phyloP scores from a whole-genome alignment of 208 protist species.

The Trypanosomatidae sp. region DNA sequence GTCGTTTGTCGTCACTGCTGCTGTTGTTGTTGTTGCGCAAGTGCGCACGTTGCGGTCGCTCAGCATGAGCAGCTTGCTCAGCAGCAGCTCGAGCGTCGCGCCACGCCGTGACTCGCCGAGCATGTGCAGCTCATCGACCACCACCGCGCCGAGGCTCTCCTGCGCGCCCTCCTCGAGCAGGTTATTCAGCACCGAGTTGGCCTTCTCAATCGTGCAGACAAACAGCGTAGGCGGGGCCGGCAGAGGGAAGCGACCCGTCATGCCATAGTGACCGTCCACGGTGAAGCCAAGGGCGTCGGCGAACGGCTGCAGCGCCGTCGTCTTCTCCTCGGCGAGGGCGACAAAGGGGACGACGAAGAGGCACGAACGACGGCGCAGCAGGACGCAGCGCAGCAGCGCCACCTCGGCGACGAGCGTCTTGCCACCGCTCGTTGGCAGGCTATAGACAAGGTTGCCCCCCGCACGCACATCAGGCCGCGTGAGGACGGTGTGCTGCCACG shows the following conservation, averaged over 20 bases:
- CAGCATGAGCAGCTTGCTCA: conserved; percentile 71
- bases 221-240: conserved; percentile 25
- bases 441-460: conserved; percentile 80
- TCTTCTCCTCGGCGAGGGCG: conserved; percentile 86
- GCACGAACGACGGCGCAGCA: conserved; percentile 47
- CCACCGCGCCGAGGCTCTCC: conserved; percentile 60
- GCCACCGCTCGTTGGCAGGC: conserved; percentile 84
- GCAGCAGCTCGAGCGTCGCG: conserved; percentile 70
- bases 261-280: conserved; percentile 77
- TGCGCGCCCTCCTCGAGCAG: conserved; percentile 50
- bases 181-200: conserved; percentile 80
- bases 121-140: conserved; percentile 95
- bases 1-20: neutral
- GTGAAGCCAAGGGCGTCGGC: conserved; percentile 43
- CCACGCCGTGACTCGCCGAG: conserved; percentile 76
- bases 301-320: conserved; percentile 40
- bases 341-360: conserved; percentile 93
- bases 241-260: conserved; percentile 48
- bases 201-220: conserved; percentile 93
- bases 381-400: conserved; percentile 67
- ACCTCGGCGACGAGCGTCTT: conserved; percentile 92
- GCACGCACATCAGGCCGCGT: conserved; percentile 21
- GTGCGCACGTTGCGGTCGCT: conserved; percentile 1
- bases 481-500: conserved; percentile 81
- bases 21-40: neutral